phyloP scores from a whole-genome alignment of 768 basidiomycete species.

The Scleroderma bovista region DNA sequence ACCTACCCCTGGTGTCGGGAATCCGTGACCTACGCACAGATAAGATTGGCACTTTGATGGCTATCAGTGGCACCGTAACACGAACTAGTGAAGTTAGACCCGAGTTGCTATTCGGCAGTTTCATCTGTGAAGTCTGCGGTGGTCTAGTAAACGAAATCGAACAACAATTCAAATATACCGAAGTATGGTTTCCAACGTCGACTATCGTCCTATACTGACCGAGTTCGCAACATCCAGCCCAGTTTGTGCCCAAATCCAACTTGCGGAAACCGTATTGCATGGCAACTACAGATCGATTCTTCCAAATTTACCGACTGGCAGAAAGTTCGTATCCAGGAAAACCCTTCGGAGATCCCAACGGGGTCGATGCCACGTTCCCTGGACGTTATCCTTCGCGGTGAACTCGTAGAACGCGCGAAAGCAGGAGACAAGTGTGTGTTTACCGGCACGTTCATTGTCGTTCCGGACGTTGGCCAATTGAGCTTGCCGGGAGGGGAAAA shows the following conservation, averaged over 20 bases:
- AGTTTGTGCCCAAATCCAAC: constrained; percentile 90
- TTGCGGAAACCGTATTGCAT: constrained; percentile 84
- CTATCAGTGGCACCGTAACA: constrained; percentile 95
- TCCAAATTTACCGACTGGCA: constrained; percentile 99
- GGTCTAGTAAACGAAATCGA: constrained; percentile 89
- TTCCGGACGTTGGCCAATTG: constrained; percentile 95
- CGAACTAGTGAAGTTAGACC: constrained; percentile 96
- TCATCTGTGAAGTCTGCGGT: constrained; percentile 85
- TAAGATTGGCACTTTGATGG: constrained; percentile 90
- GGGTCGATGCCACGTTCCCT: constrained; percentile 97
- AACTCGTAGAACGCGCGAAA: constrained; percentile 97
- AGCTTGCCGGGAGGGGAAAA: constrained; percentile 92
- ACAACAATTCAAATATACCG: constrained; percentile 99
- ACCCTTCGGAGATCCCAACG: constrained; percentile 96
- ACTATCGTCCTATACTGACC: constrained; percentile 6
- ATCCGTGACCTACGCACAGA: constrained; percentile 92
- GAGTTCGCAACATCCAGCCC: constrained; percentile 47
- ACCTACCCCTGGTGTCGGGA: constrained; percentile 87
- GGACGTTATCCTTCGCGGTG: constrained; percentile 91
- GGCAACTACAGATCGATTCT: constrained; percentile 93
- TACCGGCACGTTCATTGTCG: constrained; percentile 96
- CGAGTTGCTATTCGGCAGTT: constrained; percentile 89
- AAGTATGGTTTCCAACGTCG: constrained; percentile 42
- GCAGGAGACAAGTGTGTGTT: constrained; percentile 99
- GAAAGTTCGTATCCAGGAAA: constrained; percentile 98